Conservation (phyloP, 2,329 filamentous ascomycete species). For the Diaporthe ampelina region DNA sequence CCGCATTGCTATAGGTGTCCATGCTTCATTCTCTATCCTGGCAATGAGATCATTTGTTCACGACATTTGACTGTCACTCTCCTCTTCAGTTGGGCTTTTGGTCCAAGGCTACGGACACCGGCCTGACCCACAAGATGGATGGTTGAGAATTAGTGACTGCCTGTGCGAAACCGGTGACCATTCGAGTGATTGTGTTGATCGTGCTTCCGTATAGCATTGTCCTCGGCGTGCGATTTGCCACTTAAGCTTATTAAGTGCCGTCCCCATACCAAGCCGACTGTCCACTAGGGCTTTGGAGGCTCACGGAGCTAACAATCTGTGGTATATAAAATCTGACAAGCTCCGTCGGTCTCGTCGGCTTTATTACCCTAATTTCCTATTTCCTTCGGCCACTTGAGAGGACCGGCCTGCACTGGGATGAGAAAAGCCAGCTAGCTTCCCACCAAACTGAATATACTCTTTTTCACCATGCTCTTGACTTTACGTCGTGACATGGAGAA, state of each 20-base stretch:
- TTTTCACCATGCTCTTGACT: background rate
- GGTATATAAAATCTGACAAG: background rate
- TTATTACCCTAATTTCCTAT: background rate
- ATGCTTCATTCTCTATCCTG: background rate
- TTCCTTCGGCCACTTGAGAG: constrained; percentile 1
- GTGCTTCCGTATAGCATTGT: background rate
- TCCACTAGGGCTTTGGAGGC: background rate
- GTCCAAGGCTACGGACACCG: background rate
- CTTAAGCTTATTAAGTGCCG: constrained; percentile 6
- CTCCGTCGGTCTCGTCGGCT: too few relatives aligned
- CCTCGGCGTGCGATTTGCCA: background rate
- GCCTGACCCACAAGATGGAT: background rate
- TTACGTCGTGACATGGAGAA: background rate
- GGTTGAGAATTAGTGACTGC: background rate
- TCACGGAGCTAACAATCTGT: background rate
- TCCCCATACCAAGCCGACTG: background rate
- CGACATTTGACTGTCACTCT: background rate
- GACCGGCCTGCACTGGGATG: too few relatives aligned
- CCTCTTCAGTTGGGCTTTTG: background rate
- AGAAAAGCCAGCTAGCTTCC: background rate
- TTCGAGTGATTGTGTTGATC: background rate
- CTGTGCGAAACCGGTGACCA: background rate
- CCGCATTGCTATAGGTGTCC: constrained; percentile 21
- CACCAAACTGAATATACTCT: background rate
- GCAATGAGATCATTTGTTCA: constrained; percentile 11